These are phyloP conservation scores for Lupinus albus DNA, from an alignment of 306 rosid genomes.

Conservation along the genomic window DNA sequence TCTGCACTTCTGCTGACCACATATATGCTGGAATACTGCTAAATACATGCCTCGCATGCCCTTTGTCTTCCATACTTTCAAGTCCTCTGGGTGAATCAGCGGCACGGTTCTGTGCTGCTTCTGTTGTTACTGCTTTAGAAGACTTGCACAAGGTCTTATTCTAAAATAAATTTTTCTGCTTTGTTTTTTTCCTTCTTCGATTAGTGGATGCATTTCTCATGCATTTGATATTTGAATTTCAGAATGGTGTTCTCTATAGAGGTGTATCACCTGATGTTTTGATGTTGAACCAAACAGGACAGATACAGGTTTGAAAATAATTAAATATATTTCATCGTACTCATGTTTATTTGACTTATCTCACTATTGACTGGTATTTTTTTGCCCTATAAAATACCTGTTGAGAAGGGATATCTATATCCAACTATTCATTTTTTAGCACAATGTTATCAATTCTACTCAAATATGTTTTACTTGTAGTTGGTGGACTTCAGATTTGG, in stretches of 20 bases:
- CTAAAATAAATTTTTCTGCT: conserved; percentile 24
- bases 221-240: conserved; percentile 54
- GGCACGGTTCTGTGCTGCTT: conserved; percentile 72
- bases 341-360: conserved; percentile 36
- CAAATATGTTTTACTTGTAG: conserved; percentile 46
- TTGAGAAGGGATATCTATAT: conserved; percentile 17
- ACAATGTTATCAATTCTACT: conserved; percentile 16
- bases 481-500: conserved; percentile 91
- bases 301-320: conserved; percentile 61
- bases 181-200: conserved; percentile 23
- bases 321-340: conserved; percentile 10
- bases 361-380: not conserved
- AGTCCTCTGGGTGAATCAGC: conserved; percentile 76
- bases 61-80: conserved; percentile 77
- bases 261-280: conserved; percentile 90
- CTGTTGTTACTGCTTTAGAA: conserved; percentile 70
- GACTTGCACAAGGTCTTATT: conserved; percentile 81
- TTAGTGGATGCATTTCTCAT: conserved; percentile 22
- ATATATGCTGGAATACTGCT: conserved; percentile 73
- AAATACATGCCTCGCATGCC: conserved; percentile 76
- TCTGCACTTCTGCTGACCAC: conserved; percentile 74
- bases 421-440: conserved; percentile 27
- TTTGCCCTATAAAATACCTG: not conserved
- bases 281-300: conserved; percentile 84
- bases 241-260: conserved; percentile 91